phyloP scores from a whole-genome alignment of 768 basidiomycete species.

The Epithele typhae region DNA sequence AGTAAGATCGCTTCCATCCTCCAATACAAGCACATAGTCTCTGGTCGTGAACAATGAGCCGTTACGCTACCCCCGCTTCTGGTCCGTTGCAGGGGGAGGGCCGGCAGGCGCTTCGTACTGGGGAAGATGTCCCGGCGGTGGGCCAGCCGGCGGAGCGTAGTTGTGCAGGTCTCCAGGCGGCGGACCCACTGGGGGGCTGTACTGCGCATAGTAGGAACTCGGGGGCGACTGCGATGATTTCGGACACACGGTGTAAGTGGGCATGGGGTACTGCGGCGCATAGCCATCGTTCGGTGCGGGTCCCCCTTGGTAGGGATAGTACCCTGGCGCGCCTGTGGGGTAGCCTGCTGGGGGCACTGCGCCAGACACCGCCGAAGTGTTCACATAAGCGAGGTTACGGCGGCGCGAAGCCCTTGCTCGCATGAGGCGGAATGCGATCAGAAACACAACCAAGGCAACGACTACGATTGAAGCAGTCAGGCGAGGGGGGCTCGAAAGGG shows the following conservation, averaged over 20 bases:
- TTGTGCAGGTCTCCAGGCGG: conserved; percentile 2
- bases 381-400: conserved; percentile 12
- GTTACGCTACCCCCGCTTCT: neutral
- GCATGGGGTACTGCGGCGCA: conserved; percentile 14
- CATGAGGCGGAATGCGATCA: neutral
- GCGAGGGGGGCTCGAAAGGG: neutral
- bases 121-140: neutral
- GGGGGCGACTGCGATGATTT: conserved; percentile 5
- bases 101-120: conserved; percentile 7
- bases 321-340: neutral
- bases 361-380: neutral
- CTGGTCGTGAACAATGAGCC: neutral
- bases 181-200: neutral
- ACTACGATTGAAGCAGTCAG: neutral
- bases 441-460: neutral
- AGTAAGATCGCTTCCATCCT: no score
- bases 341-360: conserved; percentile 5
- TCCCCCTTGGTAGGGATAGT: neutral
- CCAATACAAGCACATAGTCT: no score
- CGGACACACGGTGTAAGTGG: conserved; percentile 8
- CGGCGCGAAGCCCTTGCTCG: conserved; percentile 3
- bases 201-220: neutral
- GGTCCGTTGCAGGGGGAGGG: conserved; percentile 2
- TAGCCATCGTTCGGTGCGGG: conserved; percentile 1
- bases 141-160: conserved; percentile 8